Percentiles rank a stretch among this genome's conserved stretches.
Evolutionary conservation across 129 eudicot genomes (phyloP).

Genomic region (Centaurea solstitialis): DNA sequence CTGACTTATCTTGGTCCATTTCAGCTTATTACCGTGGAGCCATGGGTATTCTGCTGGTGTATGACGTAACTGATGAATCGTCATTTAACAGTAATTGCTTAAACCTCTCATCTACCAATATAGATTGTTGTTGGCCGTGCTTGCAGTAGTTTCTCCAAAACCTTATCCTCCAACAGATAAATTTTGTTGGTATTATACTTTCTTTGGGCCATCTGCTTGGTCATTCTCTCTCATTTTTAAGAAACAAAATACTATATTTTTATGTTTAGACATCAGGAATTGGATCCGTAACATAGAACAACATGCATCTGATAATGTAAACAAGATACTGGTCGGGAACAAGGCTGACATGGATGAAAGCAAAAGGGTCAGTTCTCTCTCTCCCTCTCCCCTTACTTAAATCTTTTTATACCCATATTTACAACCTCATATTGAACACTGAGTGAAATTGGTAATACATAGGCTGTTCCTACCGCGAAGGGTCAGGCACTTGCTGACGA

Average conservation of each 20-base stretch:
- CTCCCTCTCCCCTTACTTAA: neutral
- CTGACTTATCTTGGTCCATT: conserved; percentile 2
- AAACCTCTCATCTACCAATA: neutral
- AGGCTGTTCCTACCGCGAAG: conserved; percentile 91
- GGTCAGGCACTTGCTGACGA: conserved; percentile 98
- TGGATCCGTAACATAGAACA: conserved; percentile 97
- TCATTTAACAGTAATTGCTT: conserved; percentile 82
- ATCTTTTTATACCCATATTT: neutral
- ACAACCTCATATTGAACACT: conserved; percentile 9
- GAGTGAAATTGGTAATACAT: conserved; percentile 14
- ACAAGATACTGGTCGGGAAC: conserved; percentile 91
- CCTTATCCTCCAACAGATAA: conserved; percentile 1
- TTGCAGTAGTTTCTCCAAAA: neutral
- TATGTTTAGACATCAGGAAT: conserved; percentile 74
- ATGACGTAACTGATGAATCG: conserved; percentile 92
- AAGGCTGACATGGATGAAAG: conserved; percentile 98
- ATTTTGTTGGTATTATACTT: neutral
- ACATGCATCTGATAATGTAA: conserved; percentile 94
- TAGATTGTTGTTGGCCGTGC: neutral
- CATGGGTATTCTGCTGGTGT: conserved; percentile 94
- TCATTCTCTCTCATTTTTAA: neutral
- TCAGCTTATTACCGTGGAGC: conserved; percentile 99
- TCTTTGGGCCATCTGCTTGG: neutral
- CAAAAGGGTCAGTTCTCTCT: conserved; percentile 65
- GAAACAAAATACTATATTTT: conserved; percentile 1